Conservation (phyloP, 2,329 filamentous ascomycete species). For the Penicillium concentricum region DNA sequence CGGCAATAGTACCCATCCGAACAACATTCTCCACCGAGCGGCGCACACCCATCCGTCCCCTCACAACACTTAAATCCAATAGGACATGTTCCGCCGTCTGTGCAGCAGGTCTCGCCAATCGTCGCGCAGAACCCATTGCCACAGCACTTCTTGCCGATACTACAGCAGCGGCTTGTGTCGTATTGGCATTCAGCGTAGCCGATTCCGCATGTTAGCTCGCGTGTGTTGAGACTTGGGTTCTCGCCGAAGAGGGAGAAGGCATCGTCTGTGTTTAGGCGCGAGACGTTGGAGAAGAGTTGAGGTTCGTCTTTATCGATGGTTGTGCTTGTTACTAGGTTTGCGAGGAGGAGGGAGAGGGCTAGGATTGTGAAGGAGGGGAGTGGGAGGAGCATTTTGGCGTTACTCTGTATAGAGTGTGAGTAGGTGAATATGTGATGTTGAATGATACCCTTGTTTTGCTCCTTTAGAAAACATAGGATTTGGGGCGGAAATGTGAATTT, state of each 20-base stretch:
- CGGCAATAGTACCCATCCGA: constrained; percentile 16
- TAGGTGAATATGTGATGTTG: neutral
- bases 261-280: neutral
- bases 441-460: neutral
- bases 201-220: constrained; percentile 2
- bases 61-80: constrained; percentile 20
- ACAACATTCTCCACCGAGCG: constrained; percentile 17
- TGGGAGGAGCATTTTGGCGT: constrained; percentile 2
- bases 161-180: constrained; percentile 15
- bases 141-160: constrained; percentile 11
- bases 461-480: neutral
- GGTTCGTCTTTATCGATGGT: constrained; percentile 1
- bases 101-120: constrained; percentile 14
- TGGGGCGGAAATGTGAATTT: neutral
- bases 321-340: neutral
- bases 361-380: neutral
- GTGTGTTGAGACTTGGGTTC: constrained; percentile 15
- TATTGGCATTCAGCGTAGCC: constrained; percentile 16
- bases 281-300: constrained; percentile 12
- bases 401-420: neutral
- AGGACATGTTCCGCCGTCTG: constrained; percentile 11
- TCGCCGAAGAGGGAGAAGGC: neutral
- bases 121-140: constrained; percentile 16
- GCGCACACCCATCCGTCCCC: constrained; percentile 13
- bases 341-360: neutral